Base-by-base conservation (phyloP, 345 rosid species). In the Eutrema yunnanense region DNA sequence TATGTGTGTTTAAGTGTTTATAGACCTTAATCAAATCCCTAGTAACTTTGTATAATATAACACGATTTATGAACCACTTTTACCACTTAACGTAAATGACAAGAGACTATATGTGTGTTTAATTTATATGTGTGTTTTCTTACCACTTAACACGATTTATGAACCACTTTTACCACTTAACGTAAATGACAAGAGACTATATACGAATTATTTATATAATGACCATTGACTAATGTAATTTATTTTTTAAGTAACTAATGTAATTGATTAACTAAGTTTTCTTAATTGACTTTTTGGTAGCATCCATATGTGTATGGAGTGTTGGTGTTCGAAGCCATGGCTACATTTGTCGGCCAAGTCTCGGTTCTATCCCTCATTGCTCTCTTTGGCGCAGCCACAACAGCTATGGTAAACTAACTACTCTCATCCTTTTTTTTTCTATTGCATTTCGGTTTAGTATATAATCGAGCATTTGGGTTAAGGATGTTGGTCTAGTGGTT, bases 241-340 rank as follows among this genome's bases (percentile, higher is more conserved):
- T 22, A 22, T 22, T 19, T 22, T 19, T 19, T 19, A 19, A 22
- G 26, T 27, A 6, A 51, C 68, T 51, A 9, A 32, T 59, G 3
- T 33, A 60, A 43, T 34, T 67, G 9, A 33, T 41, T 44, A 60
- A 67, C 14, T 40, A 48, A 50, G 5, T 37, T 48, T 7, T 66
- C 14, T 40, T 48, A 40, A 62, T 37, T 47, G n/a, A 27, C 6
- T 8, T 41, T 65, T 49, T 49, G 56, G 87, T 85, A 87, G 90
- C 89, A 87, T 81, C 96, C 87, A 4, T 89, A 89, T 58, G 90
- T 89, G 13, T 87, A 89, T 65, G 97, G 87, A 6, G 97, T 92
- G 63, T 70, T 89, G 71, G 81, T 89, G 49, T 89, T 92, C 58
- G 97, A 89, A 86, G 97, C 93, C 46, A 81, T 85, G 89, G 93